Base-by-base conservation (phyloP, 768 basidiomycete species). In the Tylopilus sp. region DNA sequence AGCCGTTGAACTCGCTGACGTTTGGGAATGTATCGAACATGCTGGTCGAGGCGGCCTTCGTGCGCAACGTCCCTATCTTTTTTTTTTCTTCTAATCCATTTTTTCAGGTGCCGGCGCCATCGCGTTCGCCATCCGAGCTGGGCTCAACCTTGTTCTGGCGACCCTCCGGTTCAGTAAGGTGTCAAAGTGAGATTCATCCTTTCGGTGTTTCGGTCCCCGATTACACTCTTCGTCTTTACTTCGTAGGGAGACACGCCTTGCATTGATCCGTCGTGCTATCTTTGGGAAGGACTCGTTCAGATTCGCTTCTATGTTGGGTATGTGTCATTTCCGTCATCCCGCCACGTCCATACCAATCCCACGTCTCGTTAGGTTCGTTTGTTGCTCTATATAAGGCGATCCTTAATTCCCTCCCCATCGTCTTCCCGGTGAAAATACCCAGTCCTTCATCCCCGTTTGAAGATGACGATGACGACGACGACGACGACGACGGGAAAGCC, bases 301-400 rank as follows among this genome's bases (percentile, higher is more conserved):
- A 18, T 95, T 95, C 56, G 90, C 85, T 4, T 82, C 85, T 0
- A 95, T 95, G 91, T 74, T 98, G 33, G 92, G 91, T 85, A 23
- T 1, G 50, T 53, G 50, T 53, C 49, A 7, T 55, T 38, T 43
- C 21, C 20, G 43, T 28, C 8, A 22, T 18, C 31, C 21, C 20
- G 4, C 6, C 21, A 26, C n/a, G 11, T 1, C 18, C 28, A 26
- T 10, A 13, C 44, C 23, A 18, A 28, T 26, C 45, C 13, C 6
- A 3, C n/a, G 1, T 21, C 17, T 8, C n/a, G 39, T 11, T 55
- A 88, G 88, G 84, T 20, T 81, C 85, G 1, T 92, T 93, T 56
- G 85, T 86, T 1, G 75, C 82, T 1, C 57, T 91, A 6, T 94
- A 95, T 71, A 91, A 88, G 64, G 77, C 84, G 61, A 74, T 91